A percentile compares a stretch with the other conserved stretches of the same genome.
phyloP scores from a whole-genome alignment of 2,329 filamentous ascomycete species.

The Aureobasidium leucospermi region DNA sequence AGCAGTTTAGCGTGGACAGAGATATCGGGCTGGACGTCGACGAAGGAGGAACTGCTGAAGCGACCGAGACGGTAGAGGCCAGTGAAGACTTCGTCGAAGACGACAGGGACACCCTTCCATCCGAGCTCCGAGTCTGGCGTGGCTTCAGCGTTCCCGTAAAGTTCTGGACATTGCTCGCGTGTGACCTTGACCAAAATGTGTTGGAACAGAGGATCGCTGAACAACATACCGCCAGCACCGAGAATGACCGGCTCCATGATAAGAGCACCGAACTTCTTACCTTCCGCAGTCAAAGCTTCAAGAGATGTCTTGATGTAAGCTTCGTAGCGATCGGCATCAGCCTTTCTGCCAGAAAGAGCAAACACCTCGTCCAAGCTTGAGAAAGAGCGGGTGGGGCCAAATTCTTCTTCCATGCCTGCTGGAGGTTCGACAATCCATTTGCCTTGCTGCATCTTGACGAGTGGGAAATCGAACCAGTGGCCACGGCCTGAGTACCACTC shows the following conservation, averaged over 20 bases:
- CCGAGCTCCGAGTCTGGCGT: constrained; percentile 16
- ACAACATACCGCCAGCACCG: constrained; percentile 76
- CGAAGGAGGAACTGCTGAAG: constrained; percentile 62
- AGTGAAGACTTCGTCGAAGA: constrained; percentile 85
- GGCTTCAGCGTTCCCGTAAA: background rate
- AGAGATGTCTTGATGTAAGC: constrained; percentile 52
- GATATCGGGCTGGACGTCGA: constrained; percentile 63
- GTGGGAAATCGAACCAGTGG: constrained; percentile 73
- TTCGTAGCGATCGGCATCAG: constrained; percentile 47
- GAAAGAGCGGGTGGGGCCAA: constrained; percentile 41
- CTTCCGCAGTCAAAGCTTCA: constrained; percentile 46
- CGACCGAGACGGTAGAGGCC: constrained; percentile 75
- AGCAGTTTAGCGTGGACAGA: constrained; percentile 77
- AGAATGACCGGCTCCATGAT: constrained; percentile 75
- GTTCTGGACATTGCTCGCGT: constrained; percentile 33
- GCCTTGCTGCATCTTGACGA: constrained; percentile 58
- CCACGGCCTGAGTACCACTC: constrained; percentile 80
- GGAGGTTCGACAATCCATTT: constrained; percentile 59
- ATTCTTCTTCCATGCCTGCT: constrained; percentile 36
- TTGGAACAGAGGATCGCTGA: constrained; percentile 79
- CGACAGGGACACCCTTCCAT: constrained; percentile 69
- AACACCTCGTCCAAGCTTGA: constrained; percentile 52
- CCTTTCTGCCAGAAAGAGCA: constrained; percentile 43
- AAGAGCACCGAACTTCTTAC: constrained; percentile 65
- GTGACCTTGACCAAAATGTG: constrained; percentile 60